These are phyloP conservation scores for Lachnellula arida DNA, from an alignment of 2,329 filamentous ascomycete genomes.

Conservation along the genomic window DNA sequence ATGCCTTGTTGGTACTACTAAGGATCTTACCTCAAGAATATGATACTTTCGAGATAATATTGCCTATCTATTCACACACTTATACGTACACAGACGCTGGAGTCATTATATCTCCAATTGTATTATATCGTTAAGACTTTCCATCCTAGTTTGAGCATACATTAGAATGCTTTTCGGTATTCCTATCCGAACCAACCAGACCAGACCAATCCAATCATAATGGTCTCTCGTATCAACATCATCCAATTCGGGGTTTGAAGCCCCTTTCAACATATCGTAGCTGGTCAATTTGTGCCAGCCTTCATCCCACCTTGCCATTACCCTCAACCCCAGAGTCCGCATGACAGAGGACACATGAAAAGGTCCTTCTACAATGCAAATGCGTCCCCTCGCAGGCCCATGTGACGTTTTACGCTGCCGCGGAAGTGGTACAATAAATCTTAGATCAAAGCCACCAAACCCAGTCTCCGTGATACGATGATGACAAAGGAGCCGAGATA, in stretches of 20 bases:
- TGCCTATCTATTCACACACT: background rate
- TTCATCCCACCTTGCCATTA: background rate
- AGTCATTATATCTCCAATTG: background rate
- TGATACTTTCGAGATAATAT: background rate
- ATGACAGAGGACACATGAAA: background rate
- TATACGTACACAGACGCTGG: background rate
- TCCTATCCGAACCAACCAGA: background rate
- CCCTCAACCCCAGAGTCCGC: background rate
- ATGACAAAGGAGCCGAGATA: background rate
- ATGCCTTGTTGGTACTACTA: background rate
- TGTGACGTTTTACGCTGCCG: background rate
- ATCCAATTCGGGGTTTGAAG: background rate
- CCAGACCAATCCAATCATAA: conserved; percentile 1
- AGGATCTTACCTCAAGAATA: background rate
- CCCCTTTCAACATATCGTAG: background rate
- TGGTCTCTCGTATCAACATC: background rate
- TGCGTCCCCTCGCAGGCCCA: conserved; percentile 10
- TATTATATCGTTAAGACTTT: background rate
- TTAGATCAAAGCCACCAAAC: conserved; percentile 1
- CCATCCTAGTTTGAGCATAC: background rate
- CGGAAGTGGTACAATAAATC: conserved; percentile 5
- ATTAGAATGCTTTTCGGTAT: conserved; percentile 3
- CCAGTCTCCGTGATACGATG: background rate
- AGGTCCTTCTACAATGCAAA: conserved; percentile 9
- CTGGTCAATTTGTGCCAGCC: background rate